Evolutionary conservation across 139 green algal genomes (phyloP).

Genomic region (Astrephomene gubernaculifera): DNA sequence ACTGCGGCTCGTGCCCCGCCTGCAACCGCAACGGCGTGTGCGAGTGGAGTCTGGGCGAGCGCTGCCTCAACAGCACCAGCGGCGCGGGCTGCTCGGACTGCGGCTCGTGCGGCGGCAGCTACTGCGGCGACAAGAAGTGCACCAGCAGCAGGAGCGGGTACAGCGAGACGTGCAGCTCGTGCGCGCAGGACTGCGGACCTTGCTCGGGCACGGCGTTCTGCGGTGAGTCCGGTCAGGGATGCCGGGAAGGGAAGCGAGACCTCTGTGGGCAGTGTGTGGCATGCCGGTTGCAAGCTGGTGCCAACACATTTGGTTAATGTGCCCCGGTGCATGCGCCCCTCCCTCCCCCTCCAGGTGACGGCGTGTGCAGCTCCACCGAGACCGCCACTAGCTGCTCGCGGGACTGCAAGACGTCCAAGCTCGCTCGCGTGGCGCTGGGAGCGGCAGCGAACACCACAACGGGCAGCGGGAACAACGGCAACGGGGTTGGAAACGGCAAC

Average conservation of each 20-base stretch:
- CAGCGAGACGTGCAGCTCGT: slow-evolving; percentile 13
- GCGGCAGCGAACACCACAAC: not conserved
- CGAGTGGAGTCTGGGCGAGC: not conserved
- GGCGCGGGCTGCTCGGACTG: slow-evolving; percentile 19
- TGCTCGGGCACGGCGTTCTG: slow-evolving; percentile 7
- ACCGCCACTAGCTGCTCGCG: not conserved
- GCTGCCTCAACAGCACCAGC: not conserved
- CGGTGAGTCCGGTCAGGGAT: not conserved
- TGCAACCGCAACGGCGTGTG: slow-evolving; percentile 28
- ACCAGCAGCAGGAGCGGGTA: not conserved
- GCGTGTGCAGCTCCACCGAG: not conserved
- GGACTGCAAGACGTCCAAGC: slow-evolving; percentile 9
- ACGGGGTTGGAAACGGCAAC: too few species aligned
- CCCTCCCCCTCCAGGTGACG: slow-evolving; percentile 6
- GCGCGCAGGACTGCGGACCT: not conserved
- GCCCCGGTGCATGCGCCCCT: not conserved
- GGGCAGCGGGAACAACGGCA: not conserved
- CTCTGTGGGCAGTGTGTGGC: not conserved
- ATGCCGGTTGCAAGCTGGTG: not conserved
- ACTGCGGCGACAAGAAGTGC: slow-evolving; percentile 25
- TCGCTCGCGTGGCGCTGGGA: not conserved
- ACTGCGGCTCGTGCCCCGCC: slow-evolving; percentile 8
- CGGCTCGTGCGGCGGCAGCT: not conserved
- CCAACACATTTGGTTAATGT: not conserved
- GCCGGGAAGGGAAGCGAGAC: not conserved